phyloP scores from a whole-genome alignment of 2,329 filamentous ascomycete genomes.

The Colletotrichum navitas region DNA sequence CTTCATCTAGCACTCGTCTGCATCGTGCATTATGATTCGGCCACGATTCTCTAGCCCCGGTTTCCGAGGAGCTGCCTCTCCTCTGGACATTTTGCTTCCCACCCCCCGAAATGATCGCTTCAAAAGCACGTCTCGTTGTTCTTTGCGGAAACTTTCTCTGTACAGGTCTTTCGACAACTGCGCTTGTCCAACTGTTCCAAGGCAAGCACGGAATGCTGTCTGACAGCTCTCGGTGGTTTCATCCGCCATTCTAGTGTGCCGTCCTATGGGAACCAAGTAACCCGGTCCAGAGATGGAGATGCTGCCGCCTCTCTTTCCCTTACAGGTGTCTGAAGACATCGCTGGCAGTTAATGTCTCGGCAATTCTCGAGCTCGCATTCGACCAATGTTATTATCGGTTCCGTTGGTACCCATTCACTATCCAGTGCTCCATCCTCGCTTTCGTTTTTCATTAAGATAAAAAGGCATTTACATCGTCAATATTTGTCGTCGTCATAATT shows the following conservation, averaged over 20 bases:
- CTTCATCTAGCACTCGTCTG: background rate
- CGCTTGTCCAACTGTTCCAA: background rate
- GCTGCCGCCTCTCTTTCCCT: background rate
- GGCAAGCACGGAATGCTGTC: background rate
- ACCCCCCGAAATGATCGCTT: background rate
- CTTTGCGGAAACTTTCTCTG: background rate
- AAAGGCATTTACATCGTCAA: background rate
- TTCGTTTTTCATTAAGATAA: background rate
- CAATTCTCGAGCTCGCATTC: background rate
- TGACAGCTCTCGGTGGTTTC: background rate
- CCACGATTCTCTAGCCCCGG: background rate
- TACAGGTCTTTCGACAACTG: background rate
- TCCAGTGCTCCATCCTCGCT: background rate
- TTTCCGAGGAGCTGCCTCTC: background rate
- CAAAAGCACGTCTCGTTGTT: background rate
- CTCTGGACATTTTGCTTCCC: background rate
- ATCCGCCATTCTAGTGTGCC: too few relatives aligned
- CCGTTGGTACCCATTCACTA: background rate
- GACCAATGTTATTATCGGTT: background rate
- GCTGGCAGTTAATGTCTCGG: background rate
- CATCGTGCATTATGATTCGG: background rate
- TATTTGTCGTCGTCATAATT: slow-evolving; percentile 13
- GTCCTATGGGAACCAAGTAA: background rate
- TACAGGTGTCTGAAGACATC: background rate
- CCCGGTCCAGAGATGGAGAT: background rate